Conservation (phyloP, 345 rosid genomes). For the Balakata baccata region DNA sequence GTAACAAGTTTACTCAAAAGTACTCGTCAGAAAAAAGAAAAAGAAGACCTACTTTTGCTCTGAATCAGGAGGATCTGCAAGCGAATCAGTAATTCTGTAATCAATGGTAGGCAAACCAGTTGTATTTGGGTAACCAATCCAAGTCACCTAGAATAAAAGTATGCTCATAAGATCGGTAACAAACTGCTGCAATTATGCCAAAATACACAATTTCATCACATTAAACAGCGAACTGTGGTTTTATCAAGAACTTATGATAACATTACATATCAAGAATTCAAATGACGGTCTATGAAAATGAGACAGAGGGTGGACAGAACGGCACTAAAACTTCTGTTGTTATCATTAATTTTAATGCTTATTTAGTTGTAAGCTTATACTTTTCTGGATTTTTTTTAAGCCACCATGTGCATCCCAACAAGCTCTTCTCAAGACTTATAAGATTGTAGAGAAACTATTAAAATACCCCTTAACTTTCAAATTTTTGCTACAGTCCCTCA, state of each 20-base stretch:
- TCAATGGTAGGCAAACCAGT: constrained; percentile 95
- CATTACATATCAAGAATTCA: background rate
- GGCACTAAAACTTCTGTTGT: background rate
- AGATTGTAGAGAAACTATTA: background rate
- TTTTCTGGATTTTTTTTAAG: background rate
- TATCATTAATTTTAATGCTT: background rate
- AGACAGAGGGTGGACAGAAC: background rate
- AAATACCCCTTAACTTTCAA: background rate
- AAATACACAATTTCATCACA: background rate
- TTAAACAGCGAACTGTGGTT: background rate
- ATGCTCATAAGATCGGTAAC: background rate
- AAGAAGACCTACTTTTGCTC: constrained; percentile 65
- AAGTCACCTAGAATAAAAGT: constrained; percentile 64
- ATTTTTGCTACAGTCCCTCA: background rate
- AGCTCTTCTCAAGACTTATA: background rate
- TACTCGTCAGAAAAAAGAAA: background rate
- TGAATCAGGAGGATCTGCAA: constrained; percentile 80
- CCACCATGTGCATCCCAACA: background rate
- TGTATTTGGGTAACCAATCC: constrained; percentile 99
- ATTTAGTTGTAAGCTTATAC: background rate
- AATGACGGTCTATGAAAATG: background rate
- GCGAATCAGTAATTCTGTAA: constrained; percentile 88
- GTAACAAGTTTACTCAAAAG: background rate
- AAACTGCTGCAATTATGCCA: background rate
- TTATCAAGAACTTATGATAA: background rate